Evolutionary conservation across 2,329 filamentous ascomycete genomes (phyloP).

Genomic region (Aspergillus phoenicis): DNA sequence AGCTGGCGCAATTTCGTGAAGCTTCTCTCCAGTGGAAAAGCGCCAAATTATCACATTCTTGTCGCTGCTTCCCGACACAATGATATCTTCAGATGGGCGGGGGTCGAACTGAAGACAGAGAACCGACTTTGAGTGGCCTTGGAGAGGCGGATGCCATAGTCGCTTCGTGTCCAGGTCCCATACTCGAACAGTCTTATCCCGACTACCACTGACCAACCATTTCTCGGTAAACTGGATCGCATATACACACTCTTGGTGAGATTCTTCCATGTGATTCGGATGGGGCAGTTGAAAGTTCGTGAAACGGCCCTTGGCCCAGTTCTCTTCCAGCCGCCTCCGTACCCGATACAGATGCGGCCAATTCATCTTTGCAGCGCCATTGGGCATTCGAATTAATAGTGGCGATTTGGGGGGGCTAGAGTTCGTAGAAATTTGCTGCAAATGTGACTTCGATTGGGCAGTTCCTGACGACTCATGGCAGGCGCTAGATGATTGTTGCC

Average conservation of each 20-base stretch:
- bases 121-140: constrained; percentile 81
- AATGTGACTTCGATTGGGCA: constrained; percentile 12
- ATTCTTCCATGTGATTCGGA: constrained; percentile 75
- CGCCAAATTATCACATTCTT: constrained; percentile 87
- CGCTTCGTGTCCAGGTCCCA: constrained; percentile 86
- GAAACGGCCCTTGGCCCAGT: constrained; percentile 84
- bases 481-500: constrained; percentile 23
- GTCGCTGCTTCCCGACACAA: constrained; percentile 95
- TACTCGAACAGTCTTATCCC: constrained; percentile 82
- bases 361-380: constrained; percentile 64
- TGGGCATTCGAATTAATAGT: constrained; percentile 35
- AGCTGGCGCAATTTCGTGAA: constrained; percentile 74
- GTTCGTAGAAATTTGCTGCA: constrained; percentile 24
- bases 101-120: constrained; percentile 95
- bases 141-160: constrained; percentile 71
- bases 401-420: constrained; percentile 29
- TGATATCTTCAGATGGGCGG: constrained; percentile 79
- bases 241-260: constrained; percentile 91
- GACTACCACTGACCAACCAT: constrained; percentile 88
- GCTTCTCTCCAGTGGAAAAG: constrained; percentile 83
- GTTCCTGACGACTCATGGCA: constrained; percentile 12
- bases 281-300: constrained; percentile 90
- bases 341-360: constrained; percentile 95
- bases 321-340: constrained; percentile 79
- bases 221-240: constrained; percentile 85